These are phyloP conservation scores for Thuidium tamariscinum DNA, from an alignment of 225 moss, liverwort and hornwort species.

Conservation along the genomic window DNA sequence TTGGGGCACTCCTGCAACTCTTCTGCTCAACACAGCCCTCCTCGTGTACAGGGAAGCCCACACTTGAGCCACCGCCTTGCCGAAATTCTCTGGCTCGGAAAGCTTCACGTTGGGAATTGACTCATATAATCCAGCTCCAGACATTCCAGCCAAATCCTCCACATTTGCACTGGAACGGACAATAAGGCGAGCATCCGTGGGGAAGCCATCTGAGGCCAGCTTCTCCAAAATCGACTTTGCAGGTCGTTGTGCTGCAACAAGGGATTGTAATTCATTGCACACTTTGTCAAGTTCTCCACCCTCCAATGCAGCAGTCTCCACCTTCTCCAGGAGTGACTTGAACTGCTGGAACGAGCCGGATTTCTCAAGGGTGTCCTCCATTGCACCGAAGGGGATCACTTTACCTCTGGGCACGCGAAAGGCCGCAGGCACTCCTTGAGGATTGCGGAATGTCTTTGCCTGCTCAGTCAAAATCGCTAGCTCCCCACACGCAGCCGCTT, in stretches of 20 bases:
- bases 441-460: constrained; percentile 27
- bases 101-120: constrained; percentile 86
- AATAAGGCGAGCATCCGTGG: constrained; percentile 44
- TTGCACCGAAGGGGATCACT: constrained; percentile 89
- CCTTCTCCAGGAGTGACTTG: constrained; percentile 46
- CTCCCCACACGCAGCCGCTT: constrained; percentile 77
- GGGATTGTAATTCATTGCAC: constrained; percentile 61
- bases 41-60: constrained; percentile 92
- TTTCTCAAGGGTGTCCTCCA: constrained; percentile 70
- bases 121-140: constrained; percentile 88
- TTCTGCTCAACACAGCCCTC: constrained; percentile 74
- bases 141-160: constrained; percentile 93
- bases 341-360: constrained; percentile 28
- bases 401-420: constrained; percentile 66
- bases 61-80: constrained; percentile 82
- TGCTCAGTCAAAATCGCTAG: constrained; percentile 42
- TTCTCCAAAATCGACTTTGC: constrained; percentile 25
- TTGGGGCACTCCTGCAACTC: constrained; percentile 70
- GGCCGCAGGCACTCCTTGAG: constrained; percentile 54
- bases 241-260: constrained; percentile 54
- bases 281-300: constrained; percentile 69
- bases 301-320: constrained; percentile 61
- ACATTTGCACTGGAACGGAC: constrained; percentile 96
- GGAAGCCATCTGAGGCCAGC: constrained; percentile 26
- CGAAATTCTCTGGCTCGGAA: constrained; percentile 61